Base-by-base conservation (phyloP, 2,329 filamentous ascomycete genomes). In the Paecilomyces dactylethromorphus region DNA sequence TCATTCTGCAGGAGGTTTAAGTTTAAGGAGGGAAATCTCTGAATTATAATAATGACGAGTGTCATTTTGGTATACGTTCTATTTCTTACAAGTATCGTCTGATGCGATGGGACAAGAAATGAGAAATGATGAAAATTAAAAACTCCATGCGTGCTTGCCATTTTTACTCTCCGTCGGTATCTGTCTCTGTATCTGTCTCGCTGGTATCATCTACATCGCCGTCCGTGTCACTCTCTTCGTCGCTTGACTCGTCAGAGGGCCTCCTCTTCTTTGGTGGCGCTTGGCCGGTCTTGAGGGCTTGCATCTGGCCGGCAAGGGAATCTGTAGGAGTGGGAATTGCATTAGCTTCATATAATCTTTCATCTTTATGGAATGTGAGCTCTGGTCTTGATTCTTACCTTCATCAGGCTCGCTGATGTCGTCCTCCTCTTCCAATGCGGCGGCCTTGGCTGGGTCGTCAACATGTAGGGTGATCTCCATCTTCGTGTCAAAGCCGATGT, bases 341-440 rank as follows among this genome's bases (percentile, higher is more conserved):
- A 10, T 52, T 21, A 53, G 49, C 56, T 29, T 51, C 32, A 24
- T 52, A 22, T 29, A 33, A 39, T 45, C 45, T 10, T 45, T 10
- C 10, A 18, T n/a, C 18, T 45, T 45, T 21, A 49, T 39, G 21
- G 53, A 12, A 50, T 26, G 49, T 49, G 13, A 53, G 33, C 31
- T 51, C 54, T 26, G 29, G 33, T 18, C n/a, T 45, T 26, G 50
- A 15, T 55, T 81, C 87, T 81, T 82, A 96, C 94, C 94, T 81
- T 99, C 94, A 63, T 97, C 94, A 35, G 95, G 94, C 74, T 99
- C 94, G 71, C 91, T 96, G 65, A 99, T 99, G 60, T 99, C 94
- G 68, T 96, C 94, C 65, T 97, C 92, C 54, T 87, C 89, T 56
- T 85, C 84, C 70, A 96, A 87, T 65, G 88, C 84, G 21, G 85